Conservation (phyloP, 176 grass and related monocot genomes). For the Carex littledalei region DNA sequence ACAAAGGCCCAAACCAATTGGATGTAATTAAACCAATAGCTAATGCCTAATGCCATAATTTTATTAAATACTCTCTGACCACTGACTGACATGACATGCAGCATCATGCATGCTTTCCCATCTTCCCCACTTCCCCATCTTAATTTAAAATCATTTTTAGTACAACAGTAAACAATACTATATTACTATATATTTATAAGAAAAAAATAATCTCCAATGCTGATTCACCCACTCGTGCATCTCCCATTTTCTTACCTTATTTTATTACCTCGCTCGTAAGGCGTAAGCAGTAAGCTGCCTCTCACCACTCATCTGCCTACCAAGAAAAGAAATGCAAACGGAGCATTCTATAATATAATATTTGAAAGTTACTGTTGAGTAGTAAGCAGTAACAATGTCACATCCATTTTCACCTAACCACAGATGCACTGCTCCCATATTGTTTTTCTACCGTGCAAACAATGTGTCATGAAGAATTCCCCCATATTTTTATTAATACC, state of each 20-base stretch:
- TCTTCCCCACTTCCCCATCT: neutral
- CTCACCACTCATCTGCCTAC: neutral
- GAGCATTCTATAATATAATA: neutral
- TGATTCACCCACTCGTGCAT: conserved; percentile 38
- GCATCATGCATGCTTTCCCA: conserved; percentile 10
- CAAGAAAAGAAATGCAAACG: neutral
- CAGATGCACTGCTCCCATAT: neutral
- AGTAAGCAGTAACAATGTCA: neutral
- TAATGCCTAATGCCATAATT: neutral
- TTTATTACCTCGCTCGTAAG: neutral
- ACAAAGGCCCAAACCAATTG: conserved; percentile 2
- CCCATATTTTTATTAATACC: too few species aligned
- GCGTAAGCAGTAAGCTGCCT: too few species aligned
- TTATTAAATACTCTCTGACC: conserved; percentile 16
- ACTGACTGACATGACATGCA: conserved; percentile 18
- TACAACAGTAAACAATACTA: neutral
- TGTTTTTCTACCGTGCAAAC: too few species aligned
- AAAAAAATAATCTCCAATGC: neutral
- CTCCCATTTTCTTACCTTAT: conserved; percentile 17
- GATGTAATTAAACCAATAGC: conserved; percentile 5
- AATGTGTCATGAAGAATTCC: too few species aligned
- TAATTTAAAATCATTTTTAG: conserved; percentile 10
- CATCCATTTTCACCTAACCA: neutral
- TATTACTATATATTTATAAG: neutral
- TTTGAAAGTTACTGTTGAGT: too few species aligned